Evolutionary conservation across 441 rosid species (phyloP), one percentile per base, ranked within the genome.

Genomic region (Euphorbia schlechtendalii): DNA sequence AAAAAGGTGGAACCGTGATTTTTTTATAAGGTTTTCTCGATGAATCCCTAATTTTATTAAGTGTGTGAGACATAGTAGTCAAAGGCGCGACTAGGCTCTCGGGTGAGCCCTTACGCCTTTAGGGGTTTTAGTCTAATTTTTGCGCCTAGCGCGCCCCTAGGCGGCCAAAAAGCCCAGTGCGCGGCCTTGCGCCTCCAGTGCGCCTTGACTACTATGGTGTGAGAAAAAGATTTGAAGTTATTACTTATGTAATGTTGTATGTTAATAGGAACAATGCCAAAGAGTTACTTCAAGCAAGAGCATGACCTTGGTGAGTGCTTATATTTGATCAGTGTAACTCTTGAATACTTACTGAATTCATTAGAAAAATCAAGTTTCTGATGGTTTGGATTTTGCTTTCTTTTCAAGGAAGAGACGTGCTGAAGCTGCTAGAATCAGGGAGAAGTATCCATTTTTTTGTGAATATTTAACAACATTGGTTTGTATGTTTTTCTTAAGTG

Each of bases 351-450:
- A 3, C n/a, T 36, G 14, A 25, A 21, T 13, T 43, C 32, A 34
- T n/a, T 21, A 13, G 28, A 9, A 55, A 41, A 25, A 24, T 8
- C 5, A n/a, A 3, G 18, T 14, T 52, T n/a, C 22, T 52, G 55
- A 25, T 6, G 20, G 25, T n/a, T 13, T 57, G 63, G 30, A 11
- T 15, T 55, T 8, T 36, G 20, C 62, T 17, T 24, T n/a, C 28
- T 4, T 13, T 71, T 14, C 80, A 86, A 88, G 83, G 73, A 86
- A 83, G 77, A 84, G 92, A 60, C 75, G 81, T 27, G 86, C 87
- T 0, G 89, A 84, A 73, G 87, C 87, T 70, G 85, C 92, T 14
- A 80, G 92, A 75, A 86, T 84, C 61, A 81, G 87, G 75, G 89
- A 81, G 70, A 84, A 84, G 51, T 86, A 86, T 76, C 83, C 85